These are phyloP conservation scores for Epichloe hybrida DNA, from an alignment of 2,329 filamentous ascomycete species.

Conservation along the genomic window DNA sequence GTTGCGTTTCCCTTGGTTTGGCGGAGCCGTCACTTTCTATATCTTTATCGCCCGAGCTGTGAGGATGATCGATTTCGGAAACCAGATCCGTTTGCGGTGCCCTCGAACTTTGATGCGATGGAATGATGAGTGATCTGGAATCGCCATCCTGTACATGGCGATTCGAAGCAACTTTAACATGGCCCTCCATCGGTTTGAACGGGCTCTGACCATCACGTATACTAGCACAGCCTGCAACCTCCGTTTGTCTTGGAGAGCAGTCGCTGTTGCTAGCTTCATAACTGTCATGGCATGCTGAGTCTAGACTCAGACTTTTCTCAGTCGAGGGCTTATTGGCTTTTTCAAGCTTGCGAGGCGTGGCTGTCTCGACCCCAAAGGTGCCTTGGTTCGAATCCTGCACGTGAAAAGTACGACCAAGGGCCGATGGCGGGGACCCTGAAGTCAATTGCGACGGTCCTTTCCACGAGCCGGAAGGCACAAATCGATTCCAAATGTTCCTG, in stretches of 20 bases:
- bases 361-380: neutral
- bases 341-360: neutral
- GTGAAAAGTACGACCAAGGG: neutral
- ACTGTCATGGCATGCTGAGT: neutral
- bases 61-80: neutral
- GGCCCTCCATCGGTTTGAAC: neutral
- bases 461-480: slow-evolving; percentile 15
- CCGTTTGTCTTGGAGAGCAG: neutral
- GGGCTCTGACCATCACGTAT: neutral
- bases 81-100: neutral
- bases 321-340: neutral
- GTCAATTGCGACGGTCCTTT: slow-evolving; percentile 9
- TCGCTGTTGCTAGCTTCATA: neutral
- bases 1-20: neutral
- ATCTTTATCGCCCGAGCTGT: neutral
- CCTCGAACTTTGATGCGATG: slow-evolving; percentile 12
- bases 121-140: neutral
- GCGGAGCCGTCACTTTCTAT: neutral
- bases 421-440: neutral
- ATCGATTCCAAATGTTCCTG: slow-evolving; percentile 11
- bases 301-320: neutral
- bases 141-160: neutral
- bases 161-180: neutral
- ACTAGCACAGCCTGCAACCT: neutral
- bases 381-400: neutral